Evolutionary conservation across 441 rosid genomes (phyloP).

Genomic region (Jatropha podagrica): DNA sequence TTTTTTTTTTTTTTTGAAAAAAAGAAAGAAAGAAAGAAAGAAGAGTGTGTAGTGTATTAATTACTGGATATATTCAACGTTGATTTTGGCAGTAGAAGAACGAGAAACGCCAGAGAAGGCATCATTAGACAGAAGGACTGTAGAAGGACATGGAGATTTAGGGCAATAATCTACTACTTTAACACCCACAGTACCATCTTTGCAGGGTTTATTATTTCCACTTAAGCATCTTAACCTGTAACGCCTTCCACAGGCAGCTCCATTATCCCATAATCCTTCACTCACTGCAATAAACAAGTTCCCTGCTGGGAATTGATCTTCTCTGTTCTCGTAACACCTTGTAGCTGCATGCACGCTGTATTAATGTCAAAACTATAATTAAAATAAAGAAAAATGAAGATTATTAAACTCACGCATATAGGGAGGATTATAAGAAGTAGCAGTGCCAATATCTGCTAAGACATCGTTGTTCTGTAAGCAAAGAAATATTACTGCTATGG

Average conservation of each 20-base stretch:
- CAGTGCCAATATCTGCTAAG: conserved; percentile 46
- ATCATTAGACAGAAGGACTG: conserved; percentile 35
- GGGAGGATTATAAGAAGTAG: conserved; percentile 44
- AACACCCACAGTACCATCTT: conserved; percentile 33
- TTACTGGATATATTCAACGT: conserved; percentile 32
- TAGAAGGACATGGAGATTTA: conserved; percentile 41
- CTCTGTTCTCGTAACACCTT: conserved; percentile 35
- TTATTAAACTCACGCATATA: conserved; percentile 38
- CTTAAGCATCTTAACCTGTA: conserved; percentile 45
- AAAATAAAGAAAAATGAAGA: no score
- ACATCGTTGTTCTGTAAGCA: no score
- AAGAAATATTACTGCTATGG: no score
- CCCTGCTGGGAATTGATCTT: conserved; percentile 48
- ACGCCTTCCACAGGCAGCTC: conserved; percentile 51
- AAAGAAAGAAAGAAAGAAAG: no score
- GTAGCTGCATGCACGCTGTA: conserved; percentile 34
- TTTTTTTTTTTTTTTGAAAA: no score
- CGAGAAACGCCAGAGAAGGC: conserved; percentile 38
- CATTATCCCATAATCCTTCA: conserved; percentile 55
- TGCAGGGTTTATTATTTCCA: conserved; percentile 43
- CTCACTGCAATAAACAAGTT: conserved; percentile 42
- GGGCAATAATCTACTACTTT: conserved; percentile 46
- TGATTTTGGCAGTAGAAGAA: conserved; percentile 31
- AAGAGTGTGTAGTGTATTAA: no score
- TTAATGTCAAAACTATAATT: not conserved